A percentile compares a stretch with the other conserved stretches of the same genome.
phyloP scores from a whole-genome alignment of 495 filamentous ascomycete species.

The Aspergillus homomorphus region DNA sequence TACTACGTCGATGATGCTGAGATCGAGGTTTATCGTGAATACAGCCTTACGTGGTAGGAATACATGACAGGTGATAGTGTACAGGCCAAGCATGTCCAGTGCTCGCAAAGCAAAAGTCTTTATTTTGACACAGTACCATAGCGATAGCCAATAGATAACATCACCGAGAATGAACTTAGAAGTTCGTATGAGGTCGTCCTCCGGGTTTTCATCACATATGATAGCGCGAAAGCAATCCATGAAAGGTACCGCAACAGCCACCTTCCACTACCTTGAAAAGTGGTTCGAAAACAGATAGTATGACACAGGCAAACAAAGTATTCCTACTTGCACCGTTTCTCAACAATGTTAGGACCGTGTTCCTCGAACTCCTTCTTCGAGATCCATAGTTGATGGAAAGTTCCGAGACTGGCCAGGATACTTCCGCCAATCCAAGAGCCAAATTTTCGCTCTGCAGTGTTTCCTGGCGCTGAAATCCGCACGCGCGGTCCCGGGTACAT shows the following conservation, averaged over 20 bases:
- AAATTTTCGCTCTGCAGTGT: constrained; percentile 81
- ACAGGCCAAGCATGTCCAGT: too few relatives aligned
- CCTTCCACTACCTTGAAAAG: background rate
- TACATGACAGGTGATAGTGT: background rate
- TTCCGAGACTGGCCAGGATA: constrained; percentile 91
- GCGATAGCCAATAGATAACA: background rate
- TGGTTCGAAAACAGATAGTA: constrained; percentile 1
- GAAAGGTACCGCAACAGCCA: background rate
- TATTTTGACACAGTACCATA: background rate
- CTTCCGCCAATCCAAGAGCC: constrained; percentile 95
- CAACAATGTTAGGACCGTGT: constrained; percentile 56
- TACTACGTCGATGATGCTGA: background rate
- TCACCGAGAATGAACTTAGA: background rate
- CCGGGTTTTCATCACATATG: background rate
- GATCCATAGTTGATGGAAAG: constrained; percentile 99
- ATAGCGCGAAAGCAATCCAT: constrained; percentile 2
- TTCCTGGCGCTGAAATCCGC: constrained; percentile 78
- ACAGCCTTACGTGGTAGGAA: background rate
- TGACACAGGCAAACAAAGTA: background rate
- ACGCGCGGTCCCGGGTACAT: constrained; percentile 80
- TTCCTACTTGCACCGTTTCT: constrained; percentile 56
- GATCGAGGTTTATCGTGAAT: background rate
- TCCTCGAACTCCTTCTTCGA: constrained; percentile 65
- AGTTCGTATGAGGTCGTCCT: background rate
- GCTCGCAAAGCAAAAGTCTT: background rate